Percentiles rank a stretch among this genome's conserved stretches.
Conservation (phyloP, 1,139 yeast species). For the Suhomyces bribrorum region DNA sequence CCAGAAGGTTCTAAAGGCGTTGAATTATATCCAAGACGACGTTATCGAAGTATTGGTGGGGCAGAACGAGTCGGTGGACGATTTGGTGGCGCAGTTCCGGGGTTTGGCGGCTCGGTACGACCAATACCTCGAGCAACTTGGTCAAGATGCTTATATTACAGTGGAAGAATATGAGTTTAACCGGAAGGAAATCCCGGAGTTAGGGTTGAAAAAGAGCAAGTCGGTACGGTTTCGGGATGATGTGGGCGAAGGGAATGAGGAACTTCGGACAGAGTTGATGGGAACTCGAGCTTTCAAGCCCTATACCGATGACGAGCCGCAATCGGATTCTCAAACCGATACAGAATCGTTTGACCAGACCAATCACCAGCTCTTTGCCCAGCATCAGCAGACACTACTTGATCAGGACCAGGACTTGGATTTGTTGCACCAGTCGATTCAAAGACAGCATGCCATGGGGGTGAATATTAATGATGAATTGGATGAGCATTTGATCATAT, state of each 20-base stretch:
- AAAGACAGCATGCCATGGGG: slow-evolving; percentile 67
- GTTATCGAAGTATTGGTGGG: slow-evolving; percentile 15
- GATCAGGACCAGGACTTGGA: slow-evolving; percentile 68
- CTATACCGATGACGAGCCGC: slow-evolving; percentile 17
- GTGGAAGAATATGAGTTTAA: slow-evolving; percentile 38
- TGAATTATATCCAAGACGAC: slow-evolving; percentile 38
- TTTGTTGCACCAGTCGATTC: slow-evolving; percentile 58
- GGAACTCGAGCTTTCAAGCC: slow-evolving; percentile 20
- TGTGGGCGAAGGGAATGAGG: slow-evolving; percentile 25
- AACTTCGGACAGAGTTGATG: slow-evolving; percentile 19
- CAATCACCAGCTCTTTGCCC: slow-evolving; percentile 59
- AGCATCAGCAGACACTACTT: slow-evolving; percentile 64
- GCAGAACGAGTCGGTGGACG: slow-evolving; percentile 2
- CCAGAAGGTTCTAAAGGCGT: slow-evolving; percentile 32
- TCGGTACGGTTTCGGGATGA: slow-evolving; percentile 58
- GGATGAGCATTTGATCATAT: slow-evolving; percentile 64
- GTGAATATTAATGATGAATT: slow-evolving; percentile 64
- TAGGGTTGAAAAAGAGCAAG: slow-evolving; percentile 25
- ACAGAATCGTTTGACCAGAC: slow-evolving; percentile 30
- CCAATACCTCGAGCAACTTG: slow-evolving; percentile 22
- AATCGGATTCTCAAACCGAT: slow-evolving; percentile 15
- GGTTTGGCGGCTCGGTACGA: slow-evolving; percentile 20
- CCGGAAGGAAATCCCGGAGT: slow-evolving; percentile 6
- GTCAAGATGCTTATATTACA: slow-evolving; percentile 33
- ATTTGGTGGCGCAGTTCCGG: slow-evolving; percentile 16